phyloP scores from a whole-genome alignment of 2,329 filamentous ascomycete species.

The Pleomassaria siparia region DNA sequence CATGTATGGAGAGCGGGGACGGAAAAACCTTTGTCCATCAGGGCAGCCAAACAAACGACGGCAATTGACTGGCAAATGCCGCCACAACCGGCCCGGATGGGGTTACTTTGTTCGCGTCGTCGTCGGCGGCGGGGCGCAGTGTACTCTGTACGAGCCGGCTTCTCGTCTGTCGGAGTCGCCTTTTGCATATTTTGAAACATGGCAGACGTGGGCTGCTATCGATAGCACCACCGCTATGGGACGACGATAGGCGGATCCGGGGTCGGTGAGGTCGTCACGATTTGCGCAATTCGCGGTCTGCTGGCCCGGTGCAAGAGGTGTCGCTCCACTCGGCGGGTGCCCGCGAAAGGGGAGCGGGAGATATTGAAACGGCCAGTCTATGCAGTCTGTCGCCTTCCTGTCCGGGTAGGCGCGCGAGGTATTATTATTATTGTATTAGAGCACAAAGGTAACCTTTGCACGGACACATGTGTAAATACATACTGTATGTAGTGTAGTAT shows the following conservation, averaged over 20 bases:
- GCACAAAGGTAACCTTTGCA: too few species aligned
- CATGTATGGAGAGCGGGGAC: slow-evolving; percentile 10
- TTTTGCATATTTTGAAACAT: slow-evolving; percentile 38
- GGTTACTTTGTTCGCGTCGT: slow-evolving; percentile 20
- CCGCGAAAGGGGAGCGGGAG: slow-evolving; percentile 16
- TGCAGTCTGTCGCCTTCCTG: slow-evolving; percentile 7
- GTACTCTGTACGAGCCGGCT: slow-evolving; percentile 12
- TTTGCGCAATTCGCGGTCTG: slow-evolving; percentile 26
- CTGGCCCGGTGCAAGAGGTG: slow-evolving; percentile 26
- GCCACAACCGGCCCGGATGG: slow-evolving; percentile 28
- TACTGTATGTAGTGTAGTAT: too few species aligned
- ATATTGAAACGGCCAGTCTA: slow-evolving; percentile 29
- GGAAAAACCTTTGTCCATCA: slow-evolving; percentile 13
- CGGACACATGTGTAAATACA: too few species aligned
- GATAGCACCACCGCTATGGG: slow-evolving; percentile 32
- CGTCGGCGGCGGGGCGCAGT: slow-evolving; percentile 34
- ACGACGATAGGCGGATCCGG: slow-evolving; percentile 29
- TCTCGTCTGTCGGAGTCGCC: slow-evolving; percentile 24
- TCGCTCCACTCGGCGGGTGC: slow-evolving; percentile 27
- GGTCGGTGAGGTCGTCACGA: slow-evolving; percentile 12
- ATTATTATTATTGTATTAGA: too few species aligned
- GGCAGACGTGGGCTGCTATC: slow-evolving; percentile 32
- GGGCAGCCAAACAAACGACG: slow-evolving; percentile 12
- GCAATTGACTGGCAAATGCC: slow-evolving; percentile 21
- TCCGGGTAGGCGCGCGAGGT: not conserved